Evolutionary conservation across 495 filamentous ascomycete species (phyloP).

Genomic region (Hyaloscypha finlandica): DNA sequence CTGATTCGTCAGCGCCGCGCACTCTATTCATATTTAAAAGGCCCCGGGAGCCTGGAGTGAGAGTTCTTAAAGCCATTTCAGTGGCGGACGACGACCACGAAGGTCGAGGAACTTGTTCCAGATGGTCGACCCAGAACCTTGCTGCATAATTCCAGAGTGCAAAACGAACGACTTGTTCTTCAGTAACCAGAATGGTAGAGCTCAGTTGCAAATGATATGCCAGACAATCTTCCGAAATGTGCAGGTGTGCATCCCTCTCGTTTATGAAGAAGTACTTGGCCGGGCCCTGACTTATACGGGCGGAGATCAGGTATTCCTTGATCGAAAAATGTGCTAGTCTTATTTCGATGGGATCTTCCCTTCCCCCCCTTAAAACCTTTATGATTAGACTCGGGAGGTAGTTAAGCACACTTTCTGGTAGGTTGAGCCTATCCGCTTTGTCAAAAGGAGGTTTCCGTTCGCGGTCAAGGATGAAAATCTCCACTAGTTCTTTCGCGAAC

Average conservation of each 20-base stretch:
- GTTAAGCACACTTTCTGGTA: conserved; percentile 27
- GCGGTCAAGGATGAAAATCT: conserved; percentile 34
- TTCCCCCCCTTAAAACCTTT: background rate
- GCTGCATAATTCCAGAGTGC: conserved; percentile 11
- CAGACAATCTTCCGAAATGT: conserved; percentile 9
- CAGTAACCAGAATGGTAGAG: background rate
- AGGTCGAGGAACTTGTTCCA: conserved; percentile 3
- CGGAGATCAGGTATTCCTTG: no score
- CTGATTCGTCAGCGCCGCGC: no score
- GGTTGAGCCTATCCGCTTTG: conserved; percentile 23
- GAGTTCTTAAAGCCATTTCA: no score
- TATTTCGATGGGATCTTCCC: no score
- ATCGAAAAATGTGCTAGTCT: no score
- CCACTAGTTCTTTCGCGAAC: conserved; percentile 31
- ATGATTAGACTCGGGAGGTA: conserved; percentile 33
- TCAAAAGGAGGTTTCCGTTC: conserved; percentile 29
- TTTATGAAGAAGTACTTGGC: background rate
- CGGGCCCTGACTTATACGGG: background rate
- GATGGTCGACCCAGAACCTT: background rate
- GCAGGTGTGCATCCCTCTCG: conserved; percentile 5
- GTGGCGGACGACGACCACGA: no score
- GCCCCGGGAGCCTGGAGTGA: no score
- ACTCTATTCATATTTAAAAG: no score
- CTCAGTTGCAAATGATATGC: conserved; percentile 14
- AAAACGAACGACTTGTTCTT: background rate